Percentiles rank a stretch among this genome's conserved stretches.
These are phyloP conservation scores for Ganoderma boninense DNA, from an alignment of 1,284 basidiomycete species.

Conservation along the genomic window DNA sequence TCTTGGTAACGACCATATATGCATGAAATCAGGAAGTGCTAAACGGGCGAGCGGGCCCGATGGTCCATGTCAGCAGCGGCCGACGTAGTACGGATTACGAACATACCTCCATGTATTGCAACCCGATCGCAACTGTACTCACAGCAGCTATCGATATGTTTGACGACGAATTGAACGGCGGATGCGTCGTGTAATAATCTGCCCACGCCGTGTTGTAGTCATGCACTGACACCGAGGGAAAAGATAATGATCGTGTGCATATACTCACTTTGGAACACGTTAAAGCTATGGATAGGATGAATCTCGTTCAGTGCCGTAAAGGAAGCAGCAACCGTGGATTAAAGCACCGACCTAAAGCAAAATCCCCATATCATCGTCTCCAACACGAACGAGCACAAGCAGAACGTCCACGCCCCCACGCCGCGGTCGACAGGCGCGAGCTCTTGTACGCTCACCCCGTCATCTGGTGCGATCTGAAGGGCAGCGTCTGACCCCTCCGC, in stretches of 20 bases:
- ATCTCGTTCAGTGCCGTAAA: neutral
- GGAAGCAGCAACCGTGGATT: neutral
- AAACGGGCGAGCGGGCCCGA: neutral
- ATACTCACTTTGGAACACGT: constrained; percentile 32
- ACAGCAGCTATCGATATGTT: constrained; percentile 31
- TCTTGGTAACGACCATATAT: constrained; percentile 38
- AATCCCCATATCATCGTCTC: constrained; percentile 50
- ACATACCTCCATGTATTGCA: constrained; percentile 32
- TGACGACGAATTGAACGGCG: constrained; percentile 31
- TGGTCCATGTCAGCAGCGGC: neutral
- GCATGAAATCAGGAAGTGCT: constrained; percentile 32
- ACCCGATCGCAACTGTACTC: constrained; percentile 31
- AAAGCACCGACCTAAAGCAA: constrained; percentile 23
- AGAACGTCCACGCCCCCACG: constrained; percentile 29
- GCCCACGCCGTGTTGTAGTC: neutral
- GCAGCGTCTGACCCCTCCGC: neutral
- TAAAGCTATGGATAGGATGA: constrained; percentile 20
- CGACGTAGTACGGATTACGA: neutral
- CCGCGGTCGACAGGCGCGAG: constrained; percentile 29
- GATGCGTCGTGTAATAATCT: constrained; percentile 34
- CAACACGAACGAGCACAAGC: constrained; percentile 33
- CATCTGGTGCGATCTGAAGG: neutral
- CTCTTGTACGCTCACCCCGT: constrained; percentile 24
- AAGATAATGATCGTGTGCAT: neutral
- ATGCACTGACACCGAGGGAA: constrained; percentile 15